Evolutionary conservation across 208 protist species (phyloP).

Genomic region (Spongospora subterranea): DNA sequence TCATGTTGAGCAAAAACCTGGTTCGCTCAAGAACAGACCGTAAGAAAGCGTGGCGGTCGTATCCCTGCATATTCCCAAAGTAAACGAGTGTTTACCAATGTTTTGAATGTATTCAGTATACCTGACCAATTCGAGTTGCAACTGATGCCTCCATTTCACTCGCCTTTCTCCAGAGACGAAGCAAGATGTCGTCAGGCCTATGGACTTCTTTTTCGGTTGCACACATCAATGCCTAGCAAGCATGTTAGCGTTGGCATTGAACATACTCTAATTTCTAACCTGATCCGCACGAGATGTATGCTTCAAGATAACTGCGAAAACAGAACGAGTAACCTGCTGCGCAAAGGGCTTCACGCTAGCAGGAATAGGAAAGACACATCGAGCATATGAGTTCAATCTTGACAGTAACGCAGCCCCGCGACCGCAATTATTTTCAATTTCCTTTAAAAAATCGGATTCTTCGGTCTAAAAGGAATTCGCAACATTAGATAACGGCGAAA

Average conservation of each 20-base stretch:
- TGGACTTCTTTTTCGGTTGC: not conserved
- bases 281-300: not conserved
- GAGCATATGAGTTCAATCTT: not conserved
- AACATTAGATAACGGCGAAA: too few relatives aligned
- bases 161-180: constrained; percentile 18
- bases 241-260: not conserved
- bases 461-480: too few relatives aligned
- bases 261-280: not conserved
- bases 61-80: too few relatives aligned
- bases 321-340: not conserved
- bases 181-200: not conserved
- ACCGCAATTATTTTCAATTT: not conserved
- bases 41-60: not conserved
- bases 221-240: not conserved
- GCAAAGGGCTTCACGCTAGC: not conserved
- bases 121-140: constrained; percentile 15
- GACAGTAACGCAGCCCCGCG: not conserved
- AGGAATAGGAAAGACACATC: not conserved
- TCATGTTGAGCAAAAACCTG: not conserved
- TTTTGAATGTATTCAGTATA: constrained; percentile 22
- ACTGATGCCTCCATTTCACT: not conserved
- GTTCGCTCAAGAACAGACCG: not conserved
- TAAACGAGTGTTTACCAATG: not conserved
- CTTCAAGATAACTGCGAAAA: constrained; percentile 30
- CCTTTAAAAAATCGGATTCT: not conserved